These are phyloP conservation scores for Penicillium thymicola DNA, from an alignment of 2,329 filamentous ascomycete species.

Conservation along the genomic window DNA sequence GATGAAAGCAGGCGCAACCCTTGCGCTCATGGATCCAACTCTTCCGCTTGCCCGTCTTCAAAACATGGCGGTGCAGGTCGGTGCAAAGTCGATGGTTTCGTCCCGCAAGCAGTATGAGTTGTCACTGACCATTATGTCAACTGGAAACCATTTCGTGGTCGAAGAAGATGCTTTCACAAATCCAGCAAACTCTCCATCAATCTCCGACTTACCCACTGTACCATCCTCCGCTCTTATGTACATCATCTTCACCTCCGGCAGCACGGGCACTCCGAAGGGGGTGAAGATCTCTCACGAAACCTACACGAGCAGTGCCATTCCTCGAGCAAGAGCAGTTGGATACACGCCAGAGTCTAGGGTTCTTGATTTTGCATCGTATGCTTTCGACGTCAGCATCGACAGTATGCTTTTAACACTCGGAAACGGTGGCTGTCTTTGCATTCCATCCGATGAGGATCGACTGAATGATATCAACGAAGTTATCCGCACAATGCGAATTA, in stretches of 20 bases:
- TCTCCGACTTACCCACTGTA: slow-evolving; percentile 21
- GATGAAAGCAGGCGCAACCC: slow-evolving; percentile 33
- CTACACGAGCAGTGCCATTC: slow-evolving; percentile 55
- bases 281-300: slow-evolving; percentile 61
- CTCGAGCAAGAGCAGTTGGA: slow-evolving; percentile 52
- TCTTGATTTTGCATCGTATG: slow-evolving; percentile 57
- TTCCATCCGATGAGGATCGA: slow-evolving; percentile 52
- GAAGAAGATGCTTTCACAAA: slow-evolving; percentile 25
- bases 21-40: slow-evolving; percentile 34
- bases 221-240: slow-evolving; percentile 49
- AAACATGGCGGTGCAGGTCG: slow-evolving; percentile 32
- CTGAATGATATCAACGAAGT: slow-evolving; percentile 49
- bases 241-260: slow-evolving; percentile 59
- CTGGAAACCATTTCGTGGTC: slow-evolving; percentile 27
- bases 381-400: slow-evolving; percentile 53
- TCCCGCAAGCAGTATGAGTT: slow-evolving; percentile 31
- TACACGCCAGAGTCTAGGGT: slow-evolving; percentile 55
- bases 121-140: slow-evolving; percentile 32
- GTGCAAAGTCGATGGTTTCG: slow-evolving; percentile 29
- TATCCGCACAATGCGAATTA: slow-evolving; percentile 51
- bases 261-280: slow-evolving; percentile 53
- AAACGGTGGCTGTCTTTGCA: slow-evolving; percentile 58
- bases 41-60: slow-evolving; percentile 34
- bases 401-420: slow-evolving; percentile 56
- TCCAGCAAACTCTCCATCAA: slow-evolving; percentile 6